Conservation (phyloP, 768 basidiomycete genomes). For the Coprinopsis sp. region DNA sequence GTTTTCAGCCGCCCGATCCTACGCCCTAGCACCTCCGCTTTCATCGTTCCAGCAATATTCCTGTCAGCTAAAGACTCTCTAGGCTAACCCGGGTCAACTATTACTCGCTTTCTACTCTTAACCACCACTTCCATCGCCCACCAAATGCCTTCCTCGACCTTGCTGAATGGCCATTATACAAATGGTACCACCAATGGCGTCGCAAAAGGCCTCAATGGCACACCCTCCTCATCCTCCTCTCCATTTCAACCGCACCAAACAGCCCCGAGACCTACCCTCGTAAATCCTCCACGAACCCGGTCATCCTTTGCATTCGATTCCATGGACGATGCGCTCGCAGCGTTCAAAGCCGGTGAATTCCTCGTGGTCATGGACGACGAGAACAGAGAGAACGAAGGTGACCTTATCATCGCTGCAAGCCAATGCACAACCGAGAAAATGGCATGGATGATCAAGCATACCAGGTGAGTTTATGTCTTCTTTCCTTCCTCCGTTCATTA, state of each 20-base stretch:
- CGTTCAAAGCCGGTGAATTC: conserved; percentile 79
- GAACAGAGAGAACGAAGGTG: conserved; percentile 93
- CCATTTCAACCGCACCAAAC: not conserved
- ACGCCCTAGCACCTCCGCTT: not conserved
- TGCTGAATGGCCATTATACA: not conserved
- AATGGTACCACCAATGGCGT: not conserved
- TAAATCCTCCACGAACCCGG: conserved; percentile 24
- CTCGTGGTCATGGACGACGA: conserved; percentile 98
- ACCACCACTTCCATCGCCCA: too few relatives aligned
- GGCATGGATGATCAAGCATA: conserved; percentile 98
- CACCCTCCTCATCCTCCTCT: too few relatives aligned
- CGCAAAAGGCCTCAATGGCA: not conserved
- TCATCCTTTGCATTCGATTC: conserved; percentile 66
- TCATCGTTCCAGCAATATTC: conserved; percentile 10
- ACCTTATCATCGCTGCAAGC: conserved; percentile 84
- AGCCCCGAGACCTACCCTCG: conserved; percentile 33
- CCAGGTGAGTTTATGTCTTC: conserved; percentile 56
- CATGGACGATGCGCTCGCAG: conserved; percentile 73
- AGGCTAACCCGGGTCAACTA: not conserved
- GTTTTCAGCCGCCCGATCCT: not conserved
- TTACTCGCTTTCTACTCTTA: too few relatives aligned
- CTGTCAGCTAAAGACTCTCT: conserved; percentile 17
- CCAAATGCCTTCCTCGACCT: too few relatives aligned
- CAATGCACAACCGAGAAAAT: conserved; percentile 91
- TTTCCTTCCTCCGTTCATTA: not conserved